Evolutionary conservation across 148 eudicot species (phyloP).

Genomic region (Camellia granthamiana): DNA sequence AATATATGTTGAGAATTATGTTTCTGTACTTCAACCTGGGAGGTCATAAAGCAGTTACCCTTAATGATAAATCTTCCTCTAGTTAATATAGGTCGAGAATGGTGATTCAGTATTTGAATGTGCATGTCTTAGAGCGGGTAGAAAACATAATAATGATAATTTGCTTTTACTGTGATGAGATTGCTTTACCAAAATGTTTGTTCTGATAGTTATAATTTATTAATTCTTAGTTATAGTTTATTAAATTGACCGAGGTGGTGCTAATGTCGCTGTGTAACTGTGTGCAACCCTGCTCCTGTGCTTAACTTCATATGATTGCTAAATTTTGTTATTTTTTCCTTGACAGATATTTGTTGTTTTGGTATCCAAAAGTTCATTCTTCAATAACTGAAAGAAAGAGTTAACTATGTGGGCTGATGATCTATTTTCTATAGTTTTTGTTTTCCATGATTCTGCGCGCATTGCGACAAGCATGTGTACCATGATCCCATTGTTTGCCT

Average conservation of each 20-base stretch:
- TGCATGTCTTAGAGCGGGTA: neutral
- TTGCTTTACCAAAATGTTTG: neutral
- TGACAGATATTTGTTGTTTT: neutral
- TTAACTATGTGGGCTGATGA: neutral
- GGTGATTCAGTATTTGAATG: neutral
- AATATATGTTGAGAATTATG: neutral
- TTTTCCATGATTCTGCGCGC: neutral
- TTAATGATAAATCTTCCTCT: neutral
- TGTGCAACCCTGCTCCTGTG: neutral
- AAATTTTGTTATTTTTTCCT: neutral
- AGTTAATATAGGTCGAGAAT: neutral
- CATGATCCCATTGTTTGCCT: neutral
- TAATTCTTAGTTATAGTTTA: neutral
- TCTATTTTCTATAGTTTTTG: neutral
- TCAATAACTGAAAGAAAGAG: neutral
- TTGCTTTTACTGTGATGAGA: neutral
- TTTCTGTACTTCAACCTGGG: neutral
- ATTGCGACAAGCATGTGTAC: neutral
- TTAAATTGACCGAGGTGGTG: neutral
- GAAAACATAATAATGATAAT: neutral
- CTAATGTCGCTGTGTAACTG: neutral
- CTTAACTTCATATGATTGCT: neutral
- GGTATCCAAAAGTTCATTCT: neutral
- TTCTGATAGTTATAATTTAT: neutral
- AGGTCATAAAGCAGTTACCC: neutral